Evolutionary conservation across 768 basidiomycete species (phyloP), one percentile per base, ranked within the genome.

Genomic region (Boletus edulis): DNA sequence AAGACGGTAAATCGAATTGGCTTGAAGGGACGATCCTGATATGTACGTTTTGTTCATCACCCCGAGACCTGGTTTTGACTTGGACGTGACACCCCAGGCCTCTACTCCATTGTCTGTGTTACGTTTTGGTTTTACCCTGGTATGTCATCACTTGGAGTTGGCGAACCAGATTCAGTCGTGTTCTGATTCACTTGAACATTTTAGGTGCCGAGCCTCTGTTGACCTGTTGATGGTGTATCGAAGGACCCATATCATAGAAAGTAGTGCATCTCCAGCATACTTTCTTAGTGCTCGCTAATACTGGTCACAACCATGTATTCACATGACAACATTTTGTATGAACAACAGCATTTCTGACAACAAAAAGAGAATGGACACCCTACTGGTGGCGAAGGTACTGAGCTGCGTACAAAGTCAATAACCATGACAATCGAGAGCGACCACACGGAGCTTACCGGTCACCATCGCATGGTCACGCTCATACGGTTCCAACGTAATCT

Each of bases 391-490:
- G 27, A 9, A 29, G 27, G 27, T 29, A 29, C 27, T 29, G 27
- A 29, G 27, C 27, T 29, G 27, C 8, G 27, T 29, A 29, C 27
- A 29, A 29, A 29, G 27, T 29, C 8, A 29, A 29, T 29, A 29
- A 9, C 27, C 27, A 29, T 29, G 27, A 29, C 9, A 29, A 29
- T 29, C 1, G 1, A 29, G 27, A 29, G 27, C 2, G 27, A 9
- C 0, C 8, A 29, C 27, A 29, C 27, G 1, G 27, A 29, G 8
- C 27, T 29, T 9, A 89, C 87, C 90, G 55, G 87, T 82, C 20
- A 94, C 89, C 89, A 94, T 94, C 4, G 91, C 91, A 62, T 94
- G 91, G 64, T 92, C 91, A 67, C 91, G 81, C 72, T 94, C 91
- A 64, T 94, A 93, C 4, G 91, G 91, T 73, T 98, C 97, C 38